Evolutionary conservation across 352 stramenopile species (phyloP).

Genomic region (Pilasporangium apinafurcum): DNA sequence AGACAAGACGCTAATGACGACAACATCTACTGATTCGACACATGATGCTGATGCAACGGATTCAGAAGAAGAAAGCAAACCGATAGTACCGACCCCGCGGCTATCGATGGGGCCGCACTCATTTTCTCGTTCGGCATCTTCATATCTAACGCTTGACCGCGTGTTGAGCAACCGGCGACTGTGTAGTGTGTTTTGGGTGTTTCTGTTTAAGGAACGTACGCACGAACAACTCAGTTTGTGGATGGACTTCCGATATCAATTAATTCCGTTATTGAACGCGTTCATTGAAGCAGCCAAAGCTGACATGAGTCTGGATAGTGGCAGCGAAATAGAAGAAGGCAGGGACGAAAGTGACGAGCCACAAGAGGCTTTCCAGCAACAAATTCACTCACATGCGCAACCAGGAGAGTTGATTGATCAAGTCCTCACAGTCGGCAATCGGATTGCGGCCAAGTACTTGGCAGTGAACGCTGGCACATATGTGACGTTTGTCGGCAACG

Average conservation of each 20-base stretch:
- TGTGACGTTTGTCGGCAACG: constrained; percentile 68
- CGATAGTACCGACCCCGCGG: background rate
- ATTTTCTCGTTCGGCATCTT: constrained; percentile 15
- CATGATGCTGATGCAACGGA: constrained; percentile 2
- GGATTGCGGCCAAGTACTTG: constrained; percentile 63
- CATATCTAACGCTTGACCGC: constrained; percentile 65
- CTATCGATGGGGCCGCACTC: constrained; percentile 9
- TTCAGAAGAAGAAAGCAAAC: background rate
- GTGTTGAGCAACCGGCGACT: constrained; percentile 70
- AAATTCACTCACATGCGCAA: constrained; percentile 17
- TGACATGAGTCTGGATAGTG: constrained; percentile 21
- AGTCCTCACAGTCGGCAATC: constrained; percentile 40
- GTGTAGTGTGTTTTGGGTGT: constrained; percentile 85
- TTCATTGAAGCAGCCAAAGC: constrained; percentile 38
- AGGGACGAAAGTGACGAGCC: constrained; percentile 8
- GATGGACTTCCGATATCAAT: constrained; percentile 76
- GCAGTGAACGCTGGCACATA: constrained; percentile 36
- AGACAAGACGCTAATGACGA: constrained; percentile 12
- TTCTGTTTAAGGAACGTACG: constrained; percentile 79
- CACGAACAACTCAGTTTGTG: constrained; percentile 78
- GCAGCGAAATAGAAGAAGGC: constrained; percentile 5
- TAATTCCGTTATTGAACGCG: constrained; percentile 53
- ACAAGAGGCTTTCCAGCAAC: background rate
- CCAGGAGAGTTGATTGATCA: constrained; percentile 67
- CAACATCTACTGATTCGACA: constrained; percentile 2